Evolutionary conservation across 176 grass and related monocot genomes (phyloP).

Genomic region (Aegilops longissima): DNA sequence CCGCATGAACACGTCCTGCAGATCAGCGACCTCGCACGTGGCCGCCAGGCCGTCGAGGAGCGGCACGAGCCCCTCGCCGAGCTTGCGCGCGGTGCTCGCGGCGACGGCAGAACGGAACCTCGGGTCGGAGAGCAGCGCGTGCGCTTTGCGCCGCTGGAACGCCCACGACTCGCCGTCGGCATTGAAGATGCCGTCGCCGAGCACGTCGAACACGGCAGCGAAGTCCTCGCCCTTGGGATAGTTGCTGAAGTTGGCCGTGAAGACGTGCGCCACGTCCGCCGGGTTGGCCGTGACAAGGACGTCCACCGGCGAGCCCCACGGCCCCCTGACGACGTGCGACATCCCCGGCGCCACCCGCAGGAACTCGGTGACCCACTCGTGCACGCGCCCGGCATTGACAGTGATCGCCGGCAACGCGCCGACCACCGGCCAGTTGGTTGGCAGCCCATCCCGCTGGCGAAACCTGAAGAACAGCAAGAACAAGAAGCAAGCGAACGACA

Average conservation of each 20-base stretch:
- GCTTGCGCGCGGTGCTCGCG: constrained; percentile 22
- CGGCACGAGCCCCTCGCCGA: constrained; percentile 44
- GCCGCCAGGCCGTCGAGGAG: constrained; percentile 42
- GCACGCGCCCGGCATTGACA: constrained; percentile 29
- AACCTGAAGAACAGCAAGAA: constrained; percentile 12
- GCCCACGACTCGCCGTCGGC: constrained; percentile 64
- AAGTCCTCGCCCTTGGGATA: too few relatives aligned
- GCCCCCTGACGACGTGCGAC: constrained; percentile 40
- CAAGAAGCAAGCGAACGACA: constrained; percentile 36
- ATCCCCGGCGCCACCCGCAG: not conserved
- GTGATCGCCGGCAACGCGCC: constrained; percentile 49
- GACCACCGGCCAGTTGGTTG: constrained; percentile 62
- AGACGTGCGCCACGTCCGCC: constrained; percentile 60
- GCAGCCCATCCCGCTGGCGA: constrained; percentile 11
- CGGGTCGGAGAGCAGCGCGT: too few relatives aligned
- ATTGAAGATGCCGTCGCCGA: constrained; percentile 92
- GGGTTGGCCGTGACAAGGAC: constrained; percentile 65
- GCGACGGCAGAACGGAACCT: too few relatives aligned
- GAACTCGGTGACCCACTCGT: constrained; percentile 50
- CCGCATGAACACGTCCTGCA: constrained; percentile 80
- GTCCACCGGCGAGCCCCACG: constrained; percentile 49
- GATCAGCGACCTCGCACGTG: constrained; percentile 35
- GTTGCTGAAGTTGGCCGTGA: constrained; percentile 45
- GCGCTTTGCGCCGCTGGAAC: too few relatives aligned
- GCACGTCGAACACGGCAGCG: constrained; percentile 5